Evolutionary conservation across 2,329 filamentous ascomycete species (phyloP).

Genomic region (Aulographum hederae): DNA sequence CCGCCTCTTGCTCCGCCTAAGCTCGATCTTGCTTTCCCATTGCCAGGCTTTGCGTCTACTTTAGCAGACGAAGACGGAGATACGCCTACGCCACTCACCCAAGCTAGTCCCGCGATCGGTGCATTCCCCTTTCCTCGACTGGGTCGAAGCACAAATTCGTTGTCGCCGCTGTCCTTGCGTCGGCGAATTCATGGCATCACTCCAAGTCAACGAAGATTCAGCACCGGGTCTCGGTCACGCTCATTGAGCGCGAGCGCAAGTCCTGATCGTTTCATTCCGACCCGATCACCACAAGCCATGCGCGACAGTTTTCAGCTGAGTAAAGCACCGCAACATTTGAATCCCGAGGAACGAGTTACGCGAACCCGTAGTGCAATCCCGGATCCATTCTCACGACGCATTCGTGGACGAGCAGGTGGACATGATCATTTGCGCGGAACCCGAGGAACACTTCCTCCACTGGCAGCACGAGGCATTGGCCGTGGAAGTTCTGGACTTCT

Average conservation of each 20-base stretch:
- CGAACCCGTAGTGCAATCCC: constrained; percentile 23
- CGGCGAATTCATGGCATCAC: not conserved
- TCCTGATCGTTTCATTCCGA: constrained; percentile 41
- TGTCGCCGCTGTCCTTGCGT: constrained; percentile 4
- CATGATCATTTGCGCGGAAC: constrained; percentile 14
- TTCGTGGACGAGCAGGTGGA: constrained; percentile 14
- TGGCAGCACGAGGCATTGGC: too few species aligned
- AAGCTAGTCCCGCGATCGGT: constrained; percentile 4
- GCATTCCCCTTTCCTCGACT: constrained; percentile 8
- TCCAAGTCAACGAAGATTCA: not conserved
- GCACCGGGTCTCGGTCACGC: not conserved
- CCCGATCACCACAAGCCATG: constrained; percentile 21
- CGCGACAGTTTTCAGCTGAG: constrained; percentile 33
- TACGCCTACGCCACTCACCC: constrained; percentile 3
- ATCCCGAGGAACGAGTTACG: constrained; percentile 25
- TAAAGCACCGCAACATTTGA: constrained; percentile 27
- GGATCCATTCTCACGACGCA: constrained; percentile 35
- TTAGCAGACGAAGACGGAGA: too few species aligned
- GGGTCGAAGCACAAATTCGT: constrained; percentile 1
- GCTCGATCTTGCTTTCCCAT: constrained; percentile 2
- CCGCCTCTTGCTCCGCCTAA: too few species aligned
- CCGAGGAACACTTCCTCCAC: too few species aligned
- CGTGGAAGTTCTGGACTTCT: too few species aligned
- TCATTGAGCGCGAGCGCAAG: constrained; percentile 10
- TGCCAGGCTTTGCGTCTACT: too few species aligned